A percentile compares a stretch with the other conserved stretches of the same genome.
These are phyloP conservation scores for Forsythia viridissima DNA, from an alignment of 257 asterid species.

Conservation along the genomic window DNA sequence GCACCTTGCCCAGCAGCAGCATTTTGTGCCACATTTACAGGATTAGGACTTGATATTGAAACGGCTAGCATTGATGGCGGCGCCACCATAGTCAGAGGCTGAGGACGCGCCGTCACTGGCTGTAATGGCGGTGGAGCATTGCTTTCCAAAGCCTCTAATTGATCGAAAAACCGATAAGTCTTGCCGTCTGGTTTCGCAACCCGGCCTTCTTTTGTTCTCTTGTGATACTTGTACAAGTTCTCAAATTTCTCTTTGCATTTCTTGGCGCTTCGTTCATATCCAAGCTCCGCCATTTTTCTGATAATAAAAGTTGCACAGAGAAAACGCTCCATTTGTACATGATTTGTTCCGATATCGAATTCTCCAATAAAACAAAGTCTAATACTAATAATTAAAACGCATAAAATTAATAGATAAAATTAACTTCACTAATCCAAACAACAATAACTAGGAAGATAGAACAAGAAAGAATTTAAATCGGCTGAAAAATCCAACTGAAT, in stretches of 20 bases:
- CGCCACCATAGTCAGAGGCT: constrained; percentile 26
- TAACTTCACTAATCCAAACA: constrained; percentile 14
- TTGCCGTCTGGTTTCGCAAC: constrained; percentile 84
- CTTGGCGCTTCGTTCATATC: constrained; percentile 73
- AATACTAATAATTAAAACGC: constrained; percentile 14
- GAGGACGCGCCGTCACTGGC: constrained; percentile 26
- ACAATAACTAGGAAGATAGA: constrained; percentile 12
- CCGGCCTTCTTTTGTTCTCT: constrained; percentile 86
- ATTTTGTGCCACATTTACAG: constrained; percentile 31
- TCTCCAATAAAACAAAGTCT: constrained; percentile 19
- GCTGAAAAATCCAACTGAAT: constrained; percentile 3
- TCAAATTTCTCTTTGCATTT: constrained; percentile 96
- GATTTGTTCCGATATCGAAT: constrained; percentile 23
- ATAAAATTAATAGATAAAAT: constrained; percentile 43
- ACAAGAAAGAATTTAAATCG: constrained; percentile 17
- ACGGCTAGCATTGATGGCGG: constrained; percentile 42
- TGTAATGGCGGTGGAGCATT: constrained; percentile 36
- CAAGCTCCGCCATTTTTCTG: constrained; percentile 98
- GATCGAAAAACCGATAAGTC: constrained; percentile 82
- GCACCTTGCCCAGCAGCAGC: constrained; percentile 7
- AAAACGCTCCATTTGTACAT: background rate
- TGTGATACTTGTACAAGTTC: constrained; percentile 89
- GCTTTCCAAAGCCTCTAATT: constrained; percentile 71
- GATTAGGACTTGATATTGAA: constrained; percentile 55
- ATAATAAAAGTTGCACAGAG: constrained; percentile 13